A percentile compares a stretch with the other conserved stretches of the same genome.
phyloP scores from a whole-genome alignment of 306 rosid genomes.

The Sindora glabra region DNA sequence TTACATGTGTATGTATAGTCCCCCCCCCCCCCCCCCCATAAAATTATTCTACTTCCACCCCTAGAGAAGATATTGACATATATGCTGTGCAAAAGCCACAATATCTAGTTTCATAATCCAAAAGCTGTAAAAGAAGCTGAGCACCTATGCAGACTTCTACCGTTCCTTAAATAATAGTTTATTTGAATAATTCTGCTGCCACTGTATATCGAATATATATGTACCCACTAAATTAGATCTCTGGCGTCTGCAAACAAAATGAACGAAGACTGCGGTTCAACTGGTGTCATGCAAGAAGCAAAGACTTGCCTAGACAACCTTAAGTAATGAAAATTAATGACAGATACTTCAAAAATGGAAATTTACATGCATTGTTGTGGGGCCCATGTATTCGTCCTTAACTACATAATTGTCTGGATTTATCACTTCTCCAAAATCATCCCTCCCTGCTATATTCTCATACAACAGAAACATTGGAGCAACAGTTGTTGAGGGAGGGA shows the following conservation, averaged over 20 bases:
- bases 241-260: not conserved
- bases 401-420: constrained; percentile 97
- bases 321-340: not conserved
- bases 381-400: constrained; percentile 91
- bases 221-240: not conserved
- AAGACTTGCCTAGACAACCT: not conserved
- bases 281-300: not conserved
- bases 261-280: not conserved
- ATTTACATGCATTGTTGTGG: constrained; percentile 51
- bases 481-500: constrained; percentile 72
- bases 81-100: no score
- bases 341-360: constrained; percentile 8
- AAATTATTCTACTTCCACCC: no score
- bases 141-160: no score
- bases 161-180: no score
- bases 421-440: constrained; percentile 94
- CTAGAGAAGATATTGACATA: no score
- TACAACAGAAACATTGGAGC: constrained; percentile 89
- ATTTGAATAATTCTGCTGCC: no score
- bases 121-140: no score
- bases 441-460: constrained; percentile 78
- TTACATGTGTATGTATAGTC: no score
- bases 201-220: not conserved
- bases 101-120: no score
- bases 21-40: no score